Percentiles rank a stretch among this genome's conserved stretches.
Evolutionary conservation across 345 rosid genomes (phyloP).

Genomic region (Toxicodendron radicans): DNA sequence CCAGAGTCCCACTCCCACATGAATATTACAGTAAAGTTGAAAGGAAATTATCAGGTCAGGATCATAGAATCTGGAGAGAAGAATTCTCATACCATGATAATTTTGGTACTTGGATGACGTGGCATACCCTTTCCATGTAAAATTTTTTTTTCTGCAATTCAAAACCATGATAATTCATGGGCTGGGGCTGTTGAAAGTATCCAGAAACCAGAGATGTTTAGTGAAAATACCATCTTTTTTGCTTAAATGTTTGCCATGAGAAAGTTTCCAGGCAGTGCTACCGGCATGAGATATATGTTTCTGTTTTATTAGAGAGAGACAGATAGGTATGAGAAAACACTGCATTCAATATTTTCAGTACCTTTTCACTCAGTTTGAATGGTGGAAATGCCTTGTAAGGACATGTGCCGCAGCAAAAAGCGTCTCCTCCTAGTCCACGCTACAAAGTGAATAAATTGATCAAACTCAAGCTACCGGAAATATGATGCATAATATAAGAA

Average conservation of each 20-base stretch:
- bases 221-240: neutral
- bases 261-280: conserved; percentile 30
- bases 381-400: conserved; percentile 93
- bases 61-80: too few species aligned
- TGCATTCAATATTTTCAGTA: conserved; percentile 29
- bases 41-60: too few species aligned
- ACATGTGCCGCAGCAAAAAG: conserved; percentile 92
- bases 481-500: neutral
- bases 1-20: too few species aligned
- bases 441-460: conserved; percentile 23
- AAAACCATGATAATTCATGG: too few species aligned
- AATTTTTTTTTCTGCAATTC: too few species aligned
- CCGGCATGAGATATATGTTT: conserved; percentile 41
- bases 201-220: neutral
- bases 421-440: conserved; percentile 98
- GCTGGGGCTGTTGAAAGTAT: neutral
- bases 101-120: too few species aligned
- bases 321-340: neutral
- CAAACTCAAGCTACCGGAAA: neutral
- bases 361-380: conserved; percentile 94
- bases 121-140: too few species aligned
- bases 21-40: too few species aligned
- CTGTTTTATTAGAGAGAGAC: neutral
- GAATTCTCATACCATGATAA: too few species aligned
- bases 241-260: neutral